Conservation (phyloP, 352 stramenopile genomes). For the Phytophthora sansomeana region DNA sequence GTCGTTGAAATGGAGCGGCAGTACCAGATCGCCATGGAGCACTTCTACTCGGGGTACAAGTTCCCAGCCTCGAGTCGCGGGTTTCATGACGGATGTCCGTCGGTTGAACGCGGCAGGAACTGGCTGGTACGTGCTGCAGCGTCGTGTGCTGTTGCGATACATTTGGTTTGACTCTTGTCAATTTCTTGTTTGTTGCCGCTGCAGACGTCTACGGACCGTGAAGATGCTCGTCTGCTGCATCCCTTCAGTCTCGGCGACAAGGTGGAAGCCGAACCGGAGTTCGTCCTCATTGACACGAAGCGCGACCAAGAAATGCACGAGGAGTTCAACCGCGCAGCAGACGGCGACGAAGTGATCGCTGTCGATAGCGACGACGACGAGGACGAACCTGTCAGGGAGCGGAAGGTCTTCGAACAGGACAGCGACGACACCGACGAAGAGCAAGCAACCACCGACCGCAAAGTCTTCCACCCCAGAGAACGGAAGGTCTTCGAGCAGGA, state of each 20-base stretch:
- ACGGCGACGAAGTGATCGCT: background rate
- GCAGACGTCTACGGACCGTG: slow-evolving; percentile 47
- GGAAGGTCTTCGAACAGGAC: slow-evolving; percentile 10
- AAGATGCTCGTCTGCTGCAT: slow-evolving; percentile 41
- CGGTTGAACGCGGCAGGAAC: slow-evolving; percentile 54
- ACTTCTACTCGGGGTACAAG: slow-evolving; percentile 65
- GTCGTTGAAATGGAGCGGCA: slow-evolving; percentile 54
- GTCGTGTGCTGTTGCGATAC: background rate
- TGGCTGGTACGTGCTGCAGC: slow-evolving; percentile 50
- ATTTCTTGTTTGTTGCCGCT: slow-evolving; percentile 8
- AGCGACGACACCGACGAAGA: background rate
- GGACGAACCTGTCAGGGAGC: slow-evolving; percentile 2
- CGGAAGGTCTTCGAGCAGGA: slow-evolving; percentile 4
- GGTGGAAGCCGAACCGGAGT: slow-evolving; percentile 31
- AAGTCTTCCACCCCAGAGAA: slow-evolving; percentile 1
- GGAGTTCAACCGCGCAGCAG: slow-evolving; percentile 17
- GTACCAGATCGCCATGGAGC: slow-evolving; percentile 61
- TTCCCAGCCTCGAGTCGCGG: slow-evolving; percentile 36
- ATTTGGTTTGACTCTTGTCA: slow-evolving; percentile 2
- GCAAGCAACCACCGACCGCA: background rate
- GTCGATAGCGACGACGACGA: background rate
- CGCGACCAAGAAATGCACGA: slow-evolving; percentile 20
- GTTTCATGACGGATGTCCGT: slow-evolving; percentile 40
- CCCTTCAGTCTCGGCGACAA: slow-evolving; percentile 42
- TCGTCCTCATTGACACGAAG: slow-evolving; percentile 46